Evolutionary conservation across 352 stramenopile species (phyloP).

Genomic region (Blastocystis sp.): DNA sequence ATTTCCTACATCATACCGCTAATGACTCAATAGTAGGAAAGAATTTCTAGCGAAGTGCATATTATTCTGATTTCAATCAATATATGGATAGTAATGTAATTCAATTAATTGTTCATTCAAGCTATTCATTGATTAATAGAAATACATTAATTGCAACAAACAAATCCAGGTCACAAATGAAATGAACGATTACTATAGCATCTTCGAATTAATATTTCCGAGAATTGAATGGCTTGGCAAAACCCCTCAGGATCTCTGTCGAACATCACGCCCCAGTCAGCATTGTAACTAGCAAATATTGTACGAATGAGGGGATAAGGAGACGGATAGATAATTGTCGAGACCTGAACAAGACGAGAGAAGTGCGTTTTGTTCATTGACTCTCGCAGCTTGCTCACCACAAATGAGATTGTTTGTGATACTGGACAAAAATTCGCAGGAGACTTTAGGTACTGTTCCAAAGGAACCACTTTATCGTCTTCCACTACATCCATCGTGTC

Average conservation of each 20-base stretch:
- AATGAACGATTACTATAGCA: conserved; percentile 16
- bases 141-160: background rate
- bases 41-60: too few relatives aligned
- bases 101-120: background rate
- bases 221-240: background rate
- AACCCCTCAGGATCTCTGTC: background rate
- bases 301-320: background rate
- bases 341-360: background rate
- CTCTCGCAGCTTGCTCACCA: background rate
- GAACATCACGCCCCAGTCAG: conserved; percentile 22
- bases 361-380: background rate
- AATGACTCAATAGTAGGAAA: too few relatives aligned
- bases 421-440: background rate
- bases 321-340: conserved; percentile 5
- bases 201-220: background rate
- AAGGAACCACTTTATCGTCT: background rate
- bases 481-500: background rate
- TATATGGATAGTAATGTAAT: too few relatives aligned
- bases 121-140: background rate
- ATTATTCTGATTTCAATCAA: too few relatives aligned
- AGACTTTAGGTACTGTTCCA: background rate
- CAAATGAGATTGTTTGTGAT: background rate
- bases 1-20: too few relatives aligned
- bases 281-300: background rate
- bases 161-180: background rate